Base-by-base conservation (phyloP, 1,284 basidiomycete species). In the Ustilago lituana region DNA sequence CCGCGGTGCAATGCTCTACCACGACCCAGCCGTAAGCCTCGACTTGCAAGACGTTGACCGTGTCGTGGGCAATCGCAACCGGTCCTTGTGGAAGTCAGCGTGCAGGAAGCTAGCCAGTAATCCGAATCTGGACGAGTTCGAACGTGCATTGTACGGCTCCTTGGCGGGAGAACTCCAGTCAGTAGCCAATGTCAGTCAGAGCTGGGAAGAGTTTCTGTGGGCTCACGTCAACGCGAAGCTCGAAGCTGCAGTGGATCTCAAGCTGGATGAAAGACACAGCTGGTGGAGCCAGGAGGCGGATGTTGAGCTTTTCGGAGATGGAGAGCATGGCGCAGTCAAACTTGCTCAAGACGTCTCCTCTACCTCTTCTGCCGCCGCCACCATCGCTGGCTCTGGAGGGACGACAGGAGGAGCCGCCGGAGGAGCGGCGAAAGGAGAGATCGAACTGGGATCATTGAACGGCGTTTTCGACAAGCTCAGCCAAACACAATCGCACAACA, bases 161-260 rank as follows among this genome's bases (percentile, higher is more conserved):
- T 87, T 98, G 7, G 89, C 90, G 0, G 94, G 94, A 4, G 93
- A 95, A 5, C 87, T 91, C 0, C 85, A 85, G 6, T 86, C 93
- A 7, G 88, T 98, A 10, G 77, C 87, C 3, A 86, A 89, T 0
- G 89, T 91, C 4, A 94, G 93, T 78, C 84, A 89, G 31, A 72
- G 74, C 29, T 99, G 94, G 94, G 91, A 94, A 80, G 95, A 98
- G 78, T 89, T 93, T 70, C 85, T 98, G 0, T 99, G 95, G 96
- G 92, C 92, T 1, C 89, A 93, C 71, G 86, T 95, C 56, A 90
- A 90, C 74, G 86, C 93, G 40, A 85, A 93, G 27, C 90, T 93
- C 71, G 94, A 98, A 82, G 89, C 91, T 63, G 88, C 89, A 57
- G 86, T 91, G 72, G 88, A 87, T 35, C 84, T 84, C 17, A 88